These are phyloP conservation scores for Ocimum tenuiflorum DNA, from an alignment of 257 asterid species.

Conservation along the genomic window DNA sequence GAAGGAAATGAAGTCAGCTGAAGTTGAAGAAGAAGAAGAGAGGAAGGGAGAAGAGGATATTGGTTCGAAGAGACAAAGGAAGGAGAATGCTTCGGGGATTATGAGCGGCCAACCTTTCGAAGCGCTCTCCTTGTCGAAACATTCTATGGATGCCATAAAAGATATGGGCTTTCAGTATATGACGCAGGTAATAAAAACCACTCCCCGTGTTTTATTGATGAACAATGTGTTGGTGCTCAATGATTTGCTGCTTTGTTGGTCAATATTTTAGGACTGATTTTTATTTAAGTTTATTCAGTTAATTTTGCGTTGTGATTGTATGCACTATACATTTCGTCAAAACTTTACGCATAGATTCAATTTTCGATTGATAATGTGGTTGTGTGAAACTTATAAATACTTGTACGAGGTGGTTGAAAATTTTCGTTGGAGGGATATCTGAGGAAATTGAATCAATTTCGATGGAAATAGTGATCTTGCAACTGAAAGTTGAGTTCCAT, in stretches of 20 bases:
- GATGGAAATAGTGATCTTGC: background rate
- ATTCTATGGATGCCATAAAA: conserved; percentile 59
- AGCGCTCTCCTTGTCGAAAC: conserved; percentile 45
- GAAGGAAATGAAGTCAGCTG: conserved; percentile 1
- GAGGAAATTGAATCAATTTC: background rate
- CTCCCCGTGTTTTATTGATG: background rate
- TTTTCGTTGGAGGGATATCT: too few species aligned
- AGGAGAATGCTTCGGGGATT: conserved; percentile 52
- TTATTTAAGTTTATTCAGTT: background rate
- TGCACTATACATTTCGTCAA: too few species aligned
- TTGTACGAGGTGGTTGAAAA: too few species aligned
- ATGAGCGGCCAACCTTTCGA: conserved; percentile 67
- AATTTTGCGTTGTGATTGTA: too few species aligned
- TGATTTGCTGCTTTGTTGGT: background rate
- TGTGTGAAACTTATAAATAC: too few species aligned
- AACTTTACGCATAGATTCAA: too few species aligned
- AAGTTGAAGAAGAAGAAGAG: background rate
- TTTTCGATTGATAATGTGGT: background rate
- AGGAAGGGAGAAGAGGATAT: background rate
- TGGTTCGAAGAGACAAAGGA: conserved; percentile 30
- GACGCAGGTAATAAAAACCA: conserved; percentile 63
- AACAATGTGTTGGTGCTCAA: too few species aligned
- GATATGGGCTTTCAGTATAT: conserved; percentile 67
- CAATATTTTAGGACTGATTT: background rate
- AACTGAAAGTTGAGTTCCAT: background rate